Conservation (phyloP, 306 rosid genomes). For the Fagus crenata region DNA sequence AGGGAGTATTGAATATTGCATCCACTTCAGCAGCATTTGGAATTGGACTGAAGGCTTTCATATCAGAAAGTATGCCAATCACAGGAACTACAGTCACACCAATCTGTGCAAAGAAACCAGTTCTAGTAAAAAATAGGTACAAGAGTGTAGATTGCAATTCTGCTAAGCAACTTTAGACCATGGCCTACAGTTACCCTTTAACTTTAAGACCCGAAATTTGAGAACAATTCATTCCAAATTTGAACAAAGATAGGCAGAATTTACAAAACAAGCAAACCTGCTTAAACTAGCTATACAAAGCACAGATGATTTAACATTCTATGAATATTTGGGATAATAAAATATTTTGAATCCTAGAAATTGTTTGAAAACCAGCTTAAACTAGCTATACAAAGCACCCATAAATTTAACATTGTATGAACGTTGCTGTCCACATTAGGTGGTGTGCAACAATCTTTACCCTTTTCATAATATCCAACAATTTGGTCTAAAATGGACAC, state of each 20-base stretch:
- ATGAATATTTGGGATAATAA: too few species aligned
- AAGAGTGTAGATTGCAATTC: neutral
- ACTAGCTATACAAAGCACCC: neutral
- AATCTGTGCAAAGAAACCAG: slow-evolving; percentile 40
- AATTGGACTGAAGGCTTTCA: slow-evolving; percentile 63
- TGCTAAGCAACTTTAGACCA: neutral
- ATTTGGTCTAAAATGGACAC: too few species aligned
- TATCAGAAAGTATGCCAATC: slow-evolving; percentile 60
- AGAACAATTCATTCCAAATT: neutral
- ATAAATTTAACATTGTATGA: neutral
- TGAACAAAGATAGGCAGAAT: neutral
- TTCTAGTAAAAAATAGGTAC: neutral
- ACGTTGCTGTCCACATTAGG: too few species aligned
- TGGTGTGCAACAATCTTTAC: too few species aligned
- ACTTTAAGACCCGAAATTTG: neutral
- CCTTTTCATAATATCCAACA: too few species aligned
- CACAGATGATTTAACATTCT: too few species aligned
- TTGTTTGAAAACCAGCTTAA: neutral
- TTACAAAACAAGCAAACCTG: neutral
- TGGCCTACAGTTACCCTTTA: neutral
- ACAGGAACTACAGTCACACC: slow-evolving; percentile 74
- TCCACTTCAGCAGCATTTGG: slow-evolving; percentile 75
- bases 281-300: neutral
- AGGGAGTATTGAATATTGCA: slow-evolving; percentile 74
- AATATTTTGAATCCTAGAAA: too few species aligned